Percentiles rank a stretch among this genome's conserved stretches.
These are phyloP conservation scores for Canna indica DNA, from an alignment of 176 grass and related monocot species.

Conservation along the genomic window DNA sequence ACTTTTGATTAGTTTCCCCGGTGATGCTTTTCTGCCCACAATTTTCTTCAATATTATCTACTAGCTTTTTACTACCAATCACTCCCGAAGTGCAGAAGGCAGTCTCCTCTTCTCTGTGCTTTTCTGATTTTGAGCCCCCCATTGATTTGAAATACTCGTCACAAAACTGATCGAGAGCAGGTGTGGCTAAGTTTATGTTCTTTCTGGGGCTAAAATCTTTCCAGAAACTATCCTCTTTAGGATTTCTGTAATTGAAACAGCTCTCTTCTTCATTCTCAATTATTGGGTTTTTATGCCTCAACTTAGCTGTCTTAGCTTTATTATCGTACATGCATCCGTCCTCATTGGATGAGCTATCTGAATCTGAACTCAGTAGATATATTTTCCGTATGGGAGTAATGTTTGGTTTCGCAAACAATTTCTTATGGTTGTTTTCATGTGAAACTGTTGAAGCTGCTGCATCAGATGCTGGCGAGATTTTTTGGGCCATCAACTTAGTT, in stretches of 20 bases:
- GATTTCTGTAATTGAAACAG: slow-evolving; percentile 13
- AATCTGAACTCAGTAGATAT: slow-evolving; percentile 68
- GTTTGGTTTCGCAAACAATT: slow-evolving; percentile 48
- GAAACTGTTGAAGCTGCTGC: slow-evolving; percentile 37
- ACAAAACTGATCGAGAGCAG: slow-evolving; percentile 80
- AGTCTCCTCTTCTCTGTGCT: slow-evolving; percentile 20
- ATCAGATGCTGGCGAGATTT: slow-evolving; percentile 22
- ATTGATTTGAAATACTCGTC: slow-evolving; percentile 62
- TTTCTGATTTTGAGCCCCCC: slow-evolving; percentile 26
- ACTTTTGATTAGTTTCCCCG: slow-evolving; percentile 19
- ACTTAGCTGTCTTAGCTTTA: slow-evolving; percentile 22
- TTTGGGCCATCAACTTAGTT: slow-evolving; percentile 34
- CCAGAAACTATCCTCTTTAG: slow-evolving; percentile 11
- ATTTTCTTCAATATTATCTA: slow-evolving; percentile 30
- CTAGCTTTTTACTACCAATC: slow-evolving; percentile 19
- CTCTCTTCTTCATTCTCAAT: slow-evolving; percentile 19
- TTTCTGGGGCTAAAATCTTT: slow-evolving; percentile 12
- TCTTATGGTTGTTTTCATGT: slow-evolving; percentile 63
- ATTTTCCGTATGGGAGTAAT: slow-evolving; percentile 76
- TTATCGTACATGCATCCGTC: slow-evolving; percentile 28
- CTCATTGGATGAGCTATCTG: slow-evolving; percentile 31
- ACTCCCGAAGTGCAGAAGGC: slow-evolving; percentile 27
- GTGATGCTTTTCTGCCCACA: slow-evolving; percentile 26
- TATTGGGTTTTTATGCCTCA: slow-evolving; percentile 17
- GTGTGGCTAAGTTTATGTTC: slow-evolving; percentile 43